Base-by-base conservation (phyloP, 345 rosid species). In the Salix viminalis region DNA sequence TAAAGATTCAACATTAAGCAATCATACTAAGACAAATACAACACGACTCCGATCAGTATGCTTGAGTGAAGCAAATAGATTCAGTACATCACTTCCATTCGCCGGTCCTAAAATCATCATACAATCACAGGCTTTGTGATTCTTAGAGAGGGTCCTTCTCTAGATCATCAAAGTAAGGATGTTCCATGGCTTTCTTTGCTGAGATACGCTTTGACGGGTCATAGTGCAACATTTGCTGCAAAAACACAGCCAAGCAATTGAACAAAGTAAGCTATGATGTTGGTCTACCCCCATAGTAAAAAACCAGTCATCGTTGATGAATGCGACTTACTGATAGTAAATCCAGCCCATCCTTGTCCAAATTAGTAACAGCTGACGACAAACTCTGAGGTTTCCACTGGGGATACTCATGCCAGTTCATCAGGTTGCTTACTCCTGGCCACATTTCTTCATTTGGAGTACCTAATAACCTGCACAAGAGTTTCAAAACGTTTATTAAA, bases 381-480 rank as follows among this genome's bases (percentile, higher is more conserved):
- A 96, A 82, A 66, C 76, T 84, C 70, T 90, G 89, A 18, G 95
- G 88, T 52, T 80, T 93, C 99, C 99, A 96, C 50, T 92, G 94
- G 4, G 99, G 98, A 82, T 96, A 96, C 82, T 91, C 99, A 39
- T 96, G 99, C 99, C 99, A 96, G 88, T 96, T 92, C 87, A 88
- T 78, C 76, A 96, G 87, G 50, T 81, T 81, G 85, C 94, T 88
- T 23, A 96, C 97, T 70, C 97, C 99, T 2, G 99, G 98, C 99
- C 99, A 96, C 77, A 92, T 74, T 73, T 85, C 37, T 77, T 96
- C 98, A 83, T 93, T 90, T 24, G 99, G 99, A 68, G 99, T 93
- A 44, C 99, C 98, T 18, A 96, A 75, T 79, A 93, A 82, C 92
- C 98, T 92, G 88, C 73, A 79, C 54, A 28, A 32, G 1, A 50